These are phyloP conservation scores for Emericellopsis atlantica DNA, from an alignment of 2,329 filamentous ascomycete species.

Conservation along the genomic window DNA sequence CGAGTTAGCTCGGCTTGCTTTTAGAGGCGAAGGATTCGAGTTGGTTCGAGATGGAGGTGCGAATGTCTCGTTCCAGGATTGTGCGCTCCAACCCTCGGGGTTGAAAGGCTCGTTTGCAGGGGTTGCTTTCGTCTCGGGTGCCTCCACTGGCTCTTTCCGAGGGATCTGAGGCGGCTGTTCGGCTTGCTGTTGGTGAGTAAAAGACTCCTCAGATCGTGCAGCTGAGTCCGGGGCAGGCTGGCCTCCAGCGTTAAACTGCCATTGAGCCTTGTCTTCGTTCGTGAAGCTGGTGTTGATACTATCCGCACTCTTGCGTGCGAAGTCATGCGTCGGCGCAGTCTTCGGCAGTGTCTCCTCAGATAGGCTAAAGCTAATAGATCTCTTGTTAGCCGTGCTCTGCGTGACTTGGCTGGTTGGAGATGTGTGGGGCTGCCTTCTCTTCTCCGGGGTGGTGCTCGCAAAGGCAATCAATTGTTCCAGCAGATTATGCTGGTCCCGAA, in stretches of 20 bases:
- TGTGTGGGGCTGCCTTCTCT: constrained; percentile 4
- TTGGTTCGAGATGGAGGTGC: constrained; percentile 23
- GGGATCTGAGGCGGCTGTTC: not conserved
- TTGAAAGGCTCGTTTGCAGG: constrained; percentile 25
- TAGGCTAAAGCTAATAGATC: constrained; percentile 36
- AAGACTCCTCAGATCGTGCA: constrained; percentile 1
- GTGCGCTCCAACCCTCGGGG: constrained; percentile 38
- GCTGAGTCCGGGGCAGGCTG: constrained; percentile 12
- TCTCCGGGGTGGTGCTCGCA: constrained; percentile 6
- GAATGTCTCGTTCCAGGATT: constrained; percentile 43
- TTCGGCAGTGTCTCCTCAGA: constrained; percentile 24
- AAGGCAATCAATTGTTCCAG: constrained; percentile 23
- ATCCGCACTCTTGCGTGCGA: constrained; percentile 36
- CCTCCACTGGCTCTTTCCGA: not conserved
- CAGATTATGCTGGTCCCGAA: constrained; percentile 19
- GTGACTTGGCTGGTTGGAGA: not conserved
- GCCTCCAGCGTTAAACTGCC: constrained; percentile 40
- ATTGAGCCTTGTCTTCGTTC: constrained; percentile 30
- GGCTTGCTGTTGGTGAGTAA: not conserved
- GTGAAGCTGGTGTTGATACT: constrained; percentile 51
- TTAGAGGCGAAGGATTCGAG: constrained; percentile 29
- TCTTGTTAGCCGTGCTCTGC: constrained; percentile 18
- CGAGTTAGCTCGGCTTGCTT: constrained; percentile 29
- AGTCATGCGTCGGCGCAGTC: constrained; percentile 27
- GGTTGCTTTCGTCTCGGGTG: not conserved